Base-by-base conservation (phyloP, 805 yeast species). In the baker's yeast (Saccharomyces cerevisiae) region DNA sequence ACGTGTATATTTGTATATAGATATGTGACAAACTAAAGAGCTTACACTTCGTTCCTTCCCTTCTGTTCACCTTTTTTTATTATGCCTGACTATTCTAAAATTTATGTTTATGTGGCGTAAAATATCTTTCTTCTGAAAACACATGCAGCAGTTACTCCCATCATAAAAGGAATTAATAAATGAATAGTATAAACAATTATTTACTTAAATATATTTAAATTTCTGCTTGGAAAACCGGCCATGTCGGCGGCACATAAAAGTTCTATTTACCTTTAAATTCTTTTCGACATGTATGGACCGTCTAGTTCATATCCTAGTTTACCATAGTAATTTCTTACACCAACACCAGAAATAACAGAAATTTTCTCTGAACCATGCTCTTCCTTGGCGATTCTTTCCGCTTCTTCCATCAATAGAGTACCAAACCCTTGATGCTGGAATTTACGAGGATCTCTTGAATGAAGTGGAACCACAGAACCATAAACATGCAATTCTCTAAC, bases 391-490 rank as follows among this genome's bases (percentile, higher is more conserved):
- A 94, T 94, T 60, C 97, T 80, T 64, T 89, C 98, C 2, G 99
- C 99, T 71, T 94, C 99, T 71, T 94, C 98, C 99, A 94, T 94
- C 51, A 94, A 73, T 64, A 94, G 76, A 5, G 99, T 92, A 59
- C 99, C 99, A 69, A 92, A 94, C 22, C 99, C 99, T 76, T 94
- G 99, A 75, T 94, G 99, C 74, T 94, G 99, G 76, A 94, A 94
- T 71, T 94, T 94, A 66, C 96, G 80, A 48, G 99, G 99, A 72
- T 94, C 99, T 61, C 98, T 80, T 3, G 95, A 87, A 70, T 94
- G 99, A 55, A 94, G 73, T 3, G 99, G 98, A 22, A 94, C 99
- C 21, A 91, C 99, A 3, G 96, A 87, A 13, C 99, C 99, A 66
- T 94, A 94, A 30, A 94, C 99, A 65, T 94, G 99, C 60, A 94